Evolutionary conservation across 305 asterid species (phyloP).

Genomic region (Andrographis paniculata): DNA sequence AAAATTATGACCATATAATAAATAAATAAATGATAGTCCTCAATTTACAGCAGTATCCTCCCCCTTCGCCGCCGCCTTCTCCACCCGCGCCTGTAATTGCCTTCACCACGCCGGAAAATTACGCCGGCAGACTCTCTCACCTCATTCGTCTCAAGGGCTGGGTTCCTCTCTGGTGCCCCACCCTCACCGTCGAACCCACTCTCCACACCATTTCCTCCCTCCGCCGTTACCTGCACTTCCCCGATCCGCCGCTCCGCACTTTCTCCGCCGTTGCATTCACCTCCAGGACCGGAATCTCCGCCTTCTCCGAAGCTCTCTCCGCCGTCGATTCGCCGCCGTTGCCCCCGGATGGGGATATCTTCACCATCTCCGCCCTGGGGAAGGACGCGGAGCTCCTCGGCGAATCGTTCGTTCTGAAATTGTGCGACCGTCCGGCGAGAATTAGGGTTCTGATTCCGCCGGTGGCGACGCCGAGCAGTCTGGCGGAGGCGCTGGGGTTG

Average conservation of each 20-base stretch:
- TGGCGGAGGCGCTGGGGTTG: slow-evolving; percentile 47
- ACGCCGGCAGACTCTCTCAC: slow-evolving; percentile 47
- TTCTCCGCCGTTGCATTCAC: slow-evolving; percentile 80
- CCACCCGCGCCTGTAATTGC: slow-evolving; percentile 36
- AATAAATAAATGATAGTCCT: slow-evolving; percentile 34
- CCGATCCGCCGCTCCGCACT: slow-evolving; percentile 31
- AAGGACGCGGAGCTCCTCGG: slow-evolving; percentile 58
- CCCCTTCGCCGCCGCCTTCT: slow-evolving; percentile 22
- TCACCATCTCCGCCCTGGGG: slow-evolving; percentile 57
- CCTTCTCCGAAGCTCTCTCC: slow-evolving; percentile 44
- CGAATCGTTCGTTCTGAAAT: slow-evolving; percentile 27
- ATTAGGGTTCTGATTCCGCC: slow-evolving; percentile 47
- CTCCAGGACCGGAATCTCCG: slow-evolving; percentile 64
- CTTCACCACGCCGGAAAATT: slow-evolving; percentile 72
- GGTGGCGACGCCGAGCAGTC: slow-evolving; percentile 51
- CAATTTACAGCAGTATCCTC: slow-evolving; percentile 32
- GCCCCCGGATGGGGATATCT: slow-evolving; percentile 32
- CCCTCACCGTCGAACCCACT: slow-evolving; percentile 56
- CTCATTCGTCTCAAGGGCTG: slow-evolving; percentile 48
- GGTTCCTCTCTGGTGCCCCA: slow-evolving; percentile 69
- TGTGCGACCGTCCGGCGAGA: slow-evolving; percentile 43
- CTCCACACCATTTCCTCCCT: slow-evolving; percentile 47
- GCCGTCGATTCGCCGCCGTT: slow-evolving; percentile 26
- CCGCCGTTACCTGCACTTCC: slow-evolving; percentile 27
- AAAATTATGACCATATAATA: too few species aligned